These are phyloP conservation scores for Centaurea solstitialis DNA, from an alignment of 129 eudicot genomes.

Conservation along the genomic window DNA sequence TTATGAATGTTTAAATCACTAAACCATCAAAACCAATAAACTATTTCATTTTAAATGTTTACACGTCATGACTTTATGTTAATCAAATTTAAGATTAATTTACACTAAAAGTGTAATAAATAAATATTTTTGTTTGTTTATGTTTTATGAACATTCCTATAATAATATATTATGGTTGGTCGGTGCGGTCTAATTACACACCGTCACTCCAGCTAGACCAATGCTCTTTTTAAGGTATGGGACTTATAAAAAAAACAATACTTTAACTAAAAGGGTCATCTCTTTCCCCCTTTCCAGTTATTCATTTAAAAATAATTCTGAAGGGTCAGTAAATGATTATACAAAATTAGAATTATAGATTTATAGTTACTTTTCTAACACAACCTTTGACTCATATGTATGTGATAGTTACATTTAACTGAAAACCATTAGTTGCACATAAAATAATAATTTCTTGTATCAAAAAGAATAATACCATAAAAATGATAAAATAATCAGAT, in stretches of 20 bases:
- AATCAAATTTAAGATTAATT: too few species aligned
- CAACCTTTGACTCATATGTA: not conserved
- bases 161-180: not conserved
- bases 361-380: not conserved
- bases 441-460: not conserved
- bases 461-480: not conserved
- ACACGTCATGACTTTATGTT: too few species aligned
- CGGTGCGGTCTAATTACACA: conserved; percentile 10
- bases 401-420: not conserved
- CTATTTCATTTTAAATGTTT: too few species aligned
- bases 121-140: too few species aligned
- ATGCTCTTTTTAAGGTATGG: conserved; percentile 23
- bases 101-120: too few species aligned
- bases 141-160: not conserved
- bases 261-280: conserved; percentile 7
- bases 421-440: not conserved
- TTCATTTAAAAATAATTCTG: not conserved
- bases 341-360: not conserved
- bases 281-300: conserved; percentile 20
- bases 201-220: not conserved
- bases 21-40: too few species aligned
- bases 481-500: not conserved
- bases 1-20: too few species aligned
- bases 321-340: not conserved
- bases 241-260: conserved; percentile 16